Percentiles rank a stretch among this genome's conserved stretches.
Conservation (phyloP, 2,329 filamentous ascomycete genomes). For the Monosporascus ibericus region DNA sequence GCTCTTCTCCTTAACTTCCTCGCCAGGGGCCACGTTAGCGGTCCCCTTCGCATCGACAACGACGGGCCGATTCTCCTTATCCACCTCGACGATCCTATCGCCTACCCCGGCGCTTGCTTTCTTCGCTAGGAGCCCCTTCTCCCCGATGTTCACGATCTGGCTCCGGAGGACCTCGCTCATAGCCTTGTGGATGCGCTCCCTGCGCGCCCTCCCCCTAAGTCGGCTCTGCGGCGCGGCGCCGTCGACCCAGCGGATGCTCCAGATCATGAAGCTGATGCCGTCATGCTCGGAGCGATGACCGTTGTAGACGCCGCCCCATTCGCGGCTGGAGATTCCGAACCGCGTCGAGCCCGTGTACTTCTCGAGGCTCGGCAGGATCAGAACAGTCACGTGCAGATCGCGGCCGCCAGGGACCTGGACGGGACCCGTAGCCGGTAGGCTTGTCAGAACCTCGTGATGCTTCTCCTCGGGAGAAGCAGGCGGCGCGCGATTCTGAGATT, state of each 20-base stretch:
- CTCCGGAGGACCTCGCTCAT: slow-evolving; percentile 44
- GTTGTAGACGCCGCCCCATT: slow-evolving; percentile 58
- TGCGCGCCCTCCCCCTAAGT: slow-evolving; percentile 47
- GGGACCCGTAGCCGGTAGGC: slow-evolving; percentile 55
- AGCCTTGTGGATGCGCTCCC: slow-evolving; percentile 51
- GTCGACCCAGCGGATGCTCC: slow-evolving; percentile 76
- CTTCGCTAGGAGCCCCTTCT: slow-evolving; percentile 11
- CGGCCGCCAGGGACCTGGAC: slow-evolving; percentile 59
- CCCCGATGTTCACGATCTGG: slow-evolving; percentile 26
- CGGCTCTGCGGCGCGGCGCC: slow-evolving; percentile 58
- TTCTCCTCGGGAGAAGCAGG: slow-evolving; percentile 19
- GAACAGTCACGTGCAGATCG: slow-evolving; percentile 80
- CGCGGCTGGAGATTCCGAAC: slow-evolving; percentile 75
- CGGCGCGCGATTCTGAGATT: slow-evolving; percentile 24
- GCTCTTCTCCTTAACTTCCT: slow-evolving; percentile 5
- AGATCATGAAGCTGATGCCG: slow-evolving; percentile 83
- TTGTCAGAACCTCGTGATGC: slow-evolving; percentile 37
- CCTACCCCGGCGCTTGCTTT: neutral
- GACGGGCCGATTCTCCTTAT: slow-evolving; percentile 41
- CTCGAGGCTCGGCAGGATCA: slow-evolving; percentile 74
- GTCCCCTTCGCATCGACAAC: neutral
- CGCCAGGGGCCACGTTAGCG: neutral
- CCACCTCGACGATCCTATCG: slow-evolving; percentile 19
- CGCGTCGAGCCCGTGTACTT: slow-evolving; percentile 70
- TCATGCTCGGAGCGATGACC: slow-evolving; percentile 55